A percentile compares a stretch with the other conserved stretches of the same genome.
These are phyloP conservation scores for Starmera caribaea DNA, from an alignment of 805 yeast species.

Conservation along the genomic window DNA sequence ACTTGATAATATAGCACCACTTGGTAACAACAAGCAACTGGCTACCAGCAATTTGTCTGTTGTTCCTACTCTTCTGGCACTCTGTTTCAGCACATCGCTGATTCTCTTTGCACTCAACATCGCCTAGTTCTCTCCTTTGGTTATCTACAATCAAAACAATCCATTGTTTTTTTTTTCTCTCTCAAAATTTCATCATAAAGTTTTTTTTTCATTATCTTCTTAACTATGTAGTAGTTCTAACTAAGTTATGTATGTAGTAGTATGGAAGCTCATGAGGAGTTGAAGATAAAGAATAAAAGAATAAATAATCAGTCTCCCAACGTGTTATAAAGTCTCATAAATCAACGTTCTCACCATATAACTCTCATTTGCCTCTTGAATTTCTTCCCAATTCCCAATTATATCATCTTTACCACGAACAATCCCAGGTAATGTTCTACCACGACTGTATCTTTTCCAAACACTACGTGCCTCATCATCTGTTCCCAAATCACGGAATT, in stretches of 20 bases:
- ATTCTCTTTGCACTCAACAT: conserved; percentile 14
- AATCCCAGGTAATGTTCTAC: conserved; percentile 74
- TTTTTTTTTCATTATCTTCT: no score
- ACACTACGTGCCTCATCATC: conserved; percentile 77
- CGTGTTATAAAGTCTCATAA: conserved; percentile 44
- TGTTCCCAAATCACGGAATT: conserved; percentile 73
- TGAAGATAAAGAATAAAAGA: neutral
- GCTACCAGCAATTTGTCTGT: conserved; percentile 8
- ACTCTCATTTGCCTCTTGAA: conserved; percentile 81
- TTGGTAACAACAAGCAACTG: conserved; percentile 7
- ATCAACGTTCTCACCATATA: conserved; percentile 54
- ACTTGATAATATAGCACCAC: conserved; percentile 10
- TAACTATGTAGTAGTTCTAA: no score
- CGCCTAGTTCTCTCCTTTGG: neutral
- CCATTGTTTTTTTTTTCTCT: no score
- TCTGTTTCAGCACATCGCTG: conserved; percentile 10
- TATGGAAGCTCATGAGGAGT: neutral
- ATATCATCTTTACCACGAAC: conserved; percentile 75
- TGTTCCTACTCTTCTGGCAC: conserved; percentile 8
- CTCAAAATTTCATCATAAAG: no score
- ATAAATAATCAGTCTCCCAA: neutral
- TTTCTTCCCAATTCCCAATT: conserved; percentile 78
- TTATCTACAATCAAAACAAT: neutral
- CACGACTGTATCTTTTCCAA: conserved; percentile 70
- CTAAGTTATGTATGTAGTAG: no score